Evolutionary conservation across 768 basidiomycete species (phyloP), one percentile per base, ranked within the genome.

Genomic region (Dentipellis fragilis): DNA sequence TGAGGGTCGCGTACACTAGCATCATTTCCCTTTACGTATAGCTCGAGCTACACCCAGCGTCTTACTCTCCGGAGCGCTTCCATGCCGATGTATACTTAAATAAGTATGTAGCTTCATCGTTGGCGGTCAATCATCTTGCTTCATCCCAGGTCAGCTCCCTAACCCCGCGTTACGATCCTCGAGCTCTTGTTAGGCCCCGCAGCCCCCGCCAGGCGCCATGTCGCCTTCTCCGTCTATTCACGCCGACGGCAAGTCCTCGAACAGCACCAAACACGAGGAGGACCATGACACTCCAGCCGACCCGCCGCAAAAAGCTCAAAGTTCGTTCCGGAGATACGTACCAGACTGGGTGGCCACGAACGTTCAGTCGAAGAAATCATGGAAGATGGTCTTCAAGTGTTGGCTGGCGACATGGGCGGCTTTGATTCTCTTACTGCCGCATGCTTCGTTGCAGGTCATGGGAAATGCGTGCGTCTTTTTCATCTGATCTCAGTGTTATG

Each of bases 401-500:
- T 77, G 73, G 74, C 46, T 73, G 16, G 72, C 68, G 7, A 65
- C 68, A 17, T 75, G 73, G 71, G 67, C 64, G 0, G 63, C 67
- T 17, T 72, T 74, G 57, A 52, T 77, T 35, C 61, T 77, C 47
- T 46, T 77, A 3, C 66, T 77, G 23, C 75, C 75, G 2, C 50
- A 75, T 54, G 65, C 62, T 23, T 71, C 73, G 6, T 59, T 75
- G 22, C 65, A 55, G 9, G 66, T 65, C 1, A 58, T 76, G 35
- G 75, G 75, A 16, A 71, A 71, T 55, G 68, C 73, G 75, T 77
- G 58, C 51, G 74, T 70, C 7, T 45, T n/a, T n/a, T 16, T 19
- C n/a, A 48, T 23, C 49, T 40, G 23, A n/a, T 7, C 42, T 45
- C 11, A 9, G 42, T 17, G n/a, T n/a, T n/a, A n/a, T n/a, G 42